These are phyloP conservation scores for Beta lomatogona DNA, from an alignment of 179 eudicot genomes.

Conservation along the genomic window DNA sequence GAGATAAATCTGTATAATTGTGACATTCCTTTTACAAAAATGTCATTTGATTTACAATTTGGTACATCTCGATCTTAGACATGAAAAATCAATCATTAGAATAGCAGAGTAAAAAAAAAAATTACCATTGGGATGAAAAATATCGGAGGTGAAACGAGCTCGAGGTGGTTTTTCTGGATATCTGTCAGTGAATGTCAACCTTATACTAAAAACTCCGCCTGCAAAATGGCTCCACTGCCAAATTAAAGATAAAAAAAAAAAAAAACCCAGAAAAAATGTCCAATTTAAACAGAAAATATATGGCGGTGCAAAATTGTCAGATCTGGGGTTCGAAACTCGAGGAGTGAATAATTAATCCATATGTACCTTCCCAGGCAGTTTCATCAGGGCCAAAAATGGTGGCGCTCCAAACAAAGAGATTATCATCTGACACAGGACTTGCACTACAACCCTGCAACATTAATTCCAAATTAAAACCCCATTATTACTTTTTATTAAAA, in stretches of 20 bases:
- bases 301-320: neutral
- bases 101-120: neutral
- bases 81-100: neutral
- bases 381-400: constrained; percentile 46
- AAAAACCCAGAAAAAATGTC: neutral
- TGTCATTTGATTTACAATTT: too few relatives aligned
- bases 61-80: too few relatives aligned
- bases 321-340: neutral
- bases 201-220: constrained; percentile 44
- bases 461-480: neutral
- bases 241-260: neutral
- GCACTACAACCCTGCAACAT: constrained; percentile 42
- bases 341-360: neutral
- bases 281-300: neutral
- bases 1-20: too few relatives aligned
- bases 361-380: constrained; percentile 40
- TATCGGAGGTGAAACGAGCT: constrained; percentile 41
- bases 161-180: constrained; percentile 46
- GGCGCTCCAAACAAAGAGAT: constrained; percentile 44
- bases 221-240: neutral
- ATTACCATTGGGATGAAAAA: constrained; percentile 44
- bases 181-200: constrained; percentile 39
- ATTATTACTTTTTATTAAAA: too few relatives aligned
- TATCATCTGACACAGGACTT: constrained; percentile 42
- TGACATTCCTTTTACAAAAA: too few relatives aligned